These are phyloP conservation scores for Fraxinus sp. DNA, from an alignment of 305 asterid species.

Conservation along the genomic window DNA sequence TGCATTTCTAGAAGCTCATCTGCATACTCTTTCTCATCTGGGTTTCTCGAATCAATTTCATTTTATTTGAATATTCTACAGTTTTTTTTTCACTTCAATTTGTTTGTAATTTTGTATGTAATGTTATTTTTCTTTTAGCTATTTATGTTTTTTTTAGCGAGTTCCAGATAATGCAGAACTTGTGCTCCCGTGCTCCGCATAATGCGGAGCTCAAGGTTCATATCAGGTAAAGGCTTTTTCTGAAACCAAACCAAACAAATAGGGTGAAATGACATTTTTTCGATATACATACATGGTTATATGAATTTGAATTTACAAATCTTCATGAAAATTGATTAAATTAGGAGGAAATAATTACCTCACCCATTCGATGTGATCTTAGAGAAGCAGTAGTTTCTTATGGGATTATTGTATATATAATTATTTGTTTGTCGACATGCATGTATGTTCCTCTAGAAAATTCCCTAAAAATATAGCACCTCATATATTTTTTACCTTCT, in stretches of 20 bases:
- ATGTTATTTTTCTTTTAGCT: conserved; percentile 13
- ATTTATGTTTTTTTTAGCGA: neutral
- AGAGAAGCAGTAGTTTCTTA: neutral
- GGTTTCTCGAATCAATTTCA: neutral
- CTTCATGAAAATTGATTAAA: neutral
- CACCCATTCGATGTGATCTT: conserved; percentile 46
- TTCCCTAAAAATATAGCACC: too few species aligned
- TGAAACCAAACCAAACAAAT: conserved; percentile 28
- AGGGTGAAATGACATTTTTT: neutral
- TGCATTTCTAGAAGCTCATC: conserved; percentile 15
- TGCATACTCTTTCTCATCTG: neutral
- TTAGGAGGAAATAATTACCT: conserved; percentile 37
- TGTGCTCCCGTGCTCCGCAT: too few species aligned
- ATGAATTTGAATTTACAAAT: neutral
- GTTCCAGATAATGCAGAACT: too few species aligned
- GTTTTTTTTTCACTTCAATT: neutral
- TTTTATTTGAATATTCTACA: conserved; percentile 11
- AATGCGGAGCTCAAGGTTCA: too few species aligned
- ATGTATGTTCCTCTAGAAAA: too few species aligned
- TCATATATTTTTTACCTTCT: too few species aligned
- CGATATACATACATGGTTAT: neutral
- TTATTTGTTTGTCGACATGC: too few species aligned
- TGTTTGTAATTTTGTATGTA: neutral
- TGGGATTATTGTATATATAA: neutral
- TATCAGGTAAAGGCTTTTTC: conserved; percentile 27